phyloP scores from a whole-genome alignment of 1,139 yeast genomes.

The Spencermartinsiella ligniputridi region DNA sequence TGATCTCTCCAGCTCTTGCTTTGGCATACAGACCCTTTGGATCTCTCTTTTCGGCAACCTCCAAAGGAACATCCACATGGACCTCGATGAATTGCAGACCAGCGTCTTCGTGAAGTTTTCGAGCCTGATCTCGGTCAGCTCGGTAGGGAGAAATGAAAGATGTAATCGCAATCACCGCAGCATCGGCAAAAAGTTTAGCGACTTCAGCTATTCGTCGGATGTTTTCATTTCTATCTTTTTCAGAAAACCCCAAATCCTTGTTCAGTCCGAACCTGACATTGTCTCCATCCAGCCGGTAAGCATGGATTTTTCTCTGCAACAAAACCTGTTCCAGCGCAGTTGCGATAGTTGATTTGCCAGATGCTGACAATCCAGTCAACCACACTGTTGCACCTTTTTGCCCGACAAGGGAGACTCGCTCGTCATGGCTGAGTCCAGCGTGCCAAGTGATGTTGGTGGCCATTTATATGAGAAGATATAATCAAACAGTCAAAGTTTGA shows the following conservation, averaged over 20 bases:
- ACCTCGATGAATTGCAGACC: slow-evolving; percentile 84
- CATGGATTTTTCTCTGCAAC: slow-evolving; percentile 54
- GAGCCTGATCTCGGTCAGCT: slow-evolving; percentile 77
- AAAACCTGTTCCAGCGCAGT: slow-evolving; percentile 86
- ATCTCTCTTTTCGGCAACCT: slow-evolving; percentile 92
- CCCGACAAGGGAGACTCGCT: slow-evolving; percentile 64
- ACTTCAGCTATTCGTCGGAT: slow-evolving; percentile 93
- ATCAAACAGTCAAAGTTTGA: neutral
- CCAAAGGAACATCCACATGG: slow-evolving; percentile 85
- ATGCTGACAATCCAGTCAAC: slow-evolving; percentile 93
- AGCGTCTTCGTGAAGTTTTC: slow-evolving; percentile 74
- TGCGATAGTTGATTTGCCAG: slow-evolving; percentile 87
- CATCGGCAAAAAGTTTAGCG: slow-evolving; percentile 85
- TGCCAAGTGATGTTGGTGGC: slow-evolving; percentile 98
- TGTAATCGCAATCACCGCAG: slow-evolving; percentile 78
- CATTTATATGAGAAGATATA: slow-evolving; percentile 43
- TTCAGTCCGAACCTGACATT: slow-evolving; percentile 90
- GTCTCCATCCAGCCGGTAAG: slow-evolving; percentile 93
- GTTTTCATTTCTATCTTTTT: slow-evolving; percentile 87
- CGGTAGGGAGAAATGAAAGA: slow-evolving; percentile 90
- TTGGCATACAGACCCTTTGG: slow-evolving; percentile 95
- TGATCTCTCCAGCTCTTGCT: slow-evolving; percentile 91
- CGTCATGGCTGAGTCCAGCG: slow-evolving; percentile 76
- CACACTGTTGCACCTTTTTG: slow-evolving; percentile 90
- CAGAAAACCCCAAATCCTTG: slow-evolving; percentile 90